A percentile compares a stretch with the other conserved stretches of the same genome.
phyloP scores from a whole-genome alignment of 129 eudicot species.

The Centrapalus pauciflorus region DNA sequence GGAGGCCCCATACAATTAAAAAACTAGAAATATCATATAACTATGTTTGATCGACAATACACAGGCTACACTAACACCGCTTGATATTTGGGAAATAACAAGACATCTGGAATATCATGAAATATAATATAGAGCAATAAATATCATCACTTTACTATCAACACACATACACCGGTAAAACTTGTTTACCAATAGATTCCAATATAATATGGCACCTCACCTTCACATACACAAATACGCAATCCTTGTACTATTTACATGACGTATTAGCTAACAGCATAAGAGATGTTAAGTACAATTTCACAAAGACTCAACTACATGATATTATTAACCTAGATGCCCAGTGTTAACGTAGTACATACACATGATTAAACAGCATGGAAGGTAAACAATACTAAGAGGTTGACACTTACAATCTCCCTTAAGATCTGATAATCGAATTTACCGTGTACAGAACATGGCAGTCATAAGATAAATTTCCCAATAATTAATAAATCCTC shows the following conservation, averaged over 20 bases:
- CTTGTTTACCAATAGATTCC: background rate
- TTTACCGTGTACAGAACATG: background rate
- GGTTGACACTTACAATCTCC: background rate
- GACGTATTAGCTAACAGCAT: background rate
- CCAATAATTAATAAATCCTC: background rate
- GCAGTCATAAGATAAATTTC: background rate
- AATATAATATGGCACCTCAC: background rate
- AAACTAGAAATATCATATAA: slow-evolving; percentile 7
- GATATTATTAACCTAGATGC: background rate
- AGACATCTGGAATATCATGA: background rate
- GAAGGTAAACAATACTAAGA: background rate
- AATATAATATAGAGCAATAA: background rate
- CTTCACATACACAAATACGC: background rate
- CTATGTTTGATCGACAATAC: background rate
- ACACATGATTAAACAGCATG: background rate
- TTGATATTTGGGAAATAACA: background rate
- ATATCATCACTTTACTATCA: background rate
- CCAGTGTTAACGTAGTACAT: background rate
- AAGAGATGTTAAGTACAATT: background rate
- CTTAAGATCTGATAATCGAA: background rate
- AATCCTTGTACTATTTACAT: too few relatives aligned
- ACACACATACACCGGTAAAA: background rate
- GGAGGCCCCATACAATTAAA: slow-evolving; percentile 8
- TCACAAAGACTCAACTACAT: background rate
- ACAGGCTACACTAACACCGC: background rate